These are phyloP conservation scores for Fragaria iinumae DNA, from an alignment of 306 rosid genomes.

Conservation along the genomic window DNA sequence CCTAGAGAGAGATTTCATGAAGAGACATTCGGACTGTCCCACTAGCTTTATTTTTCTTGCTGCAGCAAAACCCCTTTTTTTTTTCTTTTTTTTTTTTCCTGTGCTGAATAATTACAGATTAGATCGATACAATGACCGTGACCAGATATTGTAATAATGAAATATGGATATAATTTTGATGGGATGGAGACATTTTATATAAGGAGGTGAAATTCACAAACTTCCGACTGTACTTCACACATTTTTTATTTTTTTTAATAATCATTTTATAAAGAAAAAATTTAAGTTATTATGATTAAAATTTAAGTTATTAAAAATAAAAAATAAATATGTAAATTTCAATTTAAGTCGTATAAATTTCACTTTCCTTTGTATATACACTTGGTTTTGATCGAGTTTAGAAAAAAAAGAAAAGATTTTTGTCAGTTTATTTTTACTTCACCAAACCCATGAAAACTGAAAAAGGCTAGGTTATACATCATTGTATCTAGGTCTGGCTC, in stretches of 20 bases:
- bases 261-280: too few species aligned
- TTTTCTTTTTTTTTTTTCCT: constrained; percentile 30
- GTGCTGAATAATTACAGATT: constrained; percentile 37
- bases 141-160: constrained; percentile 23
- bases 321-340: too few species aligned
- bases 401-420: too few species aligned
- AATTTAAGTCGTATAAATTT: too few species aligned
- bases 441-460: too few species aligned
- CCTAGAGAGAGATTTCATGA: constrained; percentile 30
- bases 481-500: background rate
- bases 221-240: too few species aligned
- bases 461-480: background rate
- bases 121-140: constrained; percentile 33
- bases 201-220: too few species aligned
- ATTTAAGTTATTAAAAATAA: too few species aligned
- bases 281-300: too few species aligned
- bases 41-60: constrained; percentile 52
- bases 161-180: background rate
- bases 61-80: constrained; percentile 20
- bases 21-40: constrained; percentile 99
- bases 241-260: too few species aligned
- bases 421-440: too few species aligned
- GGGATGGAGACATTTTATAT: background rate
- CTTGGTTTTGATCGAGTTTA: background rate
- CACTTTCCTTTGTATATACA: too few species aligned